These are phyloP conservation scores for Pseudocercospora fuligena DNA, from an alignment of 2,329 filamentous ascomycete species.

Conservation along the genomic window DNA sequence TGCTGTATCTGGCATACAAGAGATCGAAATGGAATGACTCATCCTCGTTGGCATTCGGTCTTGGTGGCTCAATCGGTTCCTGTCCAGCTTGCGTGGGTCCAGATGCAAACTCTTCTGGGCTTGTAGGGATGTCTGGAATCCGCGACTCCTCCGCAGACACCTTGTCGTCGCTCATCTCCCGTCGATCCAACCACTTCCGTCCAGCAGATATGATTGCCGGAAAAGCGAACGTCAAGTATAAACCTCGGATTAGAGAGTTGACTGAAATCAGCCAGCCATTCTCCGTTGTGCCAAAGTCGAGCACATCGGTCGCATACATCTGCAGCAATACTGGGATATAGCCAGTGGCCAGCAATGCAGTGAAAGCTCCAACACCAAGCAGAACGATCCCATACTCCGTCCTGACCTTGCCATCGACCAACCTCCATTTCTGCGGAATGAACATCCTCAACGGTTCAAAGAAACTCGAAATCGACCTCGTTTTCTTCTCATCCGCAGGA, in stretches of 20 bases:
- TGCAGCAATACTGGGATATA: conserved; percentile 66
- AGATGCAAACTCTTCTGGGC: conserved; percentile 42
- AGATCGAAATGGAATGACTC: conserved; percentile 67
- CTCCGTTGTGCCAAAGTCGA: conserved; percentile 50
- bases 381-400: conserved; percentile 67
- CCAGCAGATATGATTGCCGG: conserved; percentile 50
- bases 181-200: conserved; percentile 48
- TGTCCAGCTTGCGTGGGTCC: conserved; percentile 44
- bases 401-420: conserved; percentile 55
- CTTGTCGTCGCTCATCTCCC: conserved; percentile 36
- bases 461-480: conserved; percentile 57
- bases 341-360: conserved; percentile 70
- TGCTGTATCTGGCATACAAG: conserved; percentile 68
- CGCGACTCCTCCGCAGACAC: conserved; percentile 23
- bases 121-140: conserved; percentile 35
- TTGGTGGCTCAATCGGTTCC: conserved; percentile 50
- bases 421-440: conserved; percentile 60
- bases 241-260: conserved; percentile 50
- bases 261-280: conserved; percentile 54
- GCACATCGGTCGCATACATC: conserved; percentile 54
- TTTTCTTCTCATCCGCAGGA: conserved; percentile 35
- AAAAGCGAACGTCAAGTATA: conserved; percentile 52
- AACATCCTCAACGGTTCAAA: conserved; percentile 68
- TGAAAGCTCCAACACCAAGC: conserved; percentile 68
- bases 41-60: conserved; percentile 33